phyloP scores from a whole-genome alignment of 1,139 yeast species.

The Hyphopichia buzzinii region DNA sequence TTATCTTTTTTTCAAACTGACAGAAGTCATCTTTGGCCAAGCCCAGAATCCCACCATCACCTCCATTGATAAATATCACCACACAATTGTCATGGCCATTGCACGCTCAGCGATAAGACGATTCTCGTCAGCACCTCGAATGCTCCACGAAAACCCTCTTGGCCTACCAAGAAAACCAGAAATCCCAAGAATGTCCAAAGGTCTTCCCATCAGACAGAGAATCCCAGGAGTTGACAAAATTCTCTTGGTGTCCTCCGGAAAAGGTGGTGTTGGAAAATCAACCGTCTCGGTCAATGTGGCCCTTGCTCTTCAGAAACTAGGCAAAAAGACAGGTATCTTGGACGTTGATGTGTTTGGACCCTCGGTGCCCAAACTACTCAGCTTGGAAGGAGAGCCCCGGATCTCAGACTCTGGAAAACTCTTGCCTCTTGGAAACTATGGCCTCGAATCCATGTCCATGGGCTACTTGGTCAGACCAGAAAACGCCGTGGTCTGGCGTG shows the following conservation, averaged over 20 bases:
- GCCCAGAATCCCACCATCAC: too few relatives aligned
- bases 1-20: too few relatives aligned
- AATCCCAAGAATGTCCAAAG: conserved; percentile 41
- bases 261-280: conserved; percentile 72
- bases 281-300: conserved; percentile 68
- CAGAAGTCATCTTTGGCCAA: too few relatives aligned
- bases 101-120: not conserved
- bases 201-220: conserved; percentile 52
- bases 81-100: too few relatives aligned
- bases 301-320: conserved; percentile 52
- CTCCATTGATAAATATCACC: too few relatives aligned
- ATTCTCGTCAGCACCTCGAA: not conserved
- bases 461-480: conserved; percentile 73
- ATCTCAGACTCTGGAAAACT: conserved; percentile 54
- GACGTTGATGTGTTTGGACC: conserved; percentile 90
- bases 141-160: conserved; percentile 34
- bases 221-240: conserved; percentile 64
- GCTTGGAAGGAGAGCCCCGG: conserved; percentile 65
- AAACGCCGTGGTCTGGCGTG: conserved; percentile 82
- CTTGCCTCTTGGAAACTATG: conserved; percentile 72
- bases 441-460: conserved; percentile 86
- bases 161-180: conserved; percentile 53
- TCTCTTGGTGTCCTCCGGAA: conserved; percentile 72
- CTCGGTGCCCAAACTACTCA: conserved; percentile 68
- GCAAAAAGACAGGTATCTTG: conserved; percentile 63